Evolutionary conservation across 1,284 basidiomycete genomes (phyloP).

Genomic region (Cystobasidium sp.): DNA sequence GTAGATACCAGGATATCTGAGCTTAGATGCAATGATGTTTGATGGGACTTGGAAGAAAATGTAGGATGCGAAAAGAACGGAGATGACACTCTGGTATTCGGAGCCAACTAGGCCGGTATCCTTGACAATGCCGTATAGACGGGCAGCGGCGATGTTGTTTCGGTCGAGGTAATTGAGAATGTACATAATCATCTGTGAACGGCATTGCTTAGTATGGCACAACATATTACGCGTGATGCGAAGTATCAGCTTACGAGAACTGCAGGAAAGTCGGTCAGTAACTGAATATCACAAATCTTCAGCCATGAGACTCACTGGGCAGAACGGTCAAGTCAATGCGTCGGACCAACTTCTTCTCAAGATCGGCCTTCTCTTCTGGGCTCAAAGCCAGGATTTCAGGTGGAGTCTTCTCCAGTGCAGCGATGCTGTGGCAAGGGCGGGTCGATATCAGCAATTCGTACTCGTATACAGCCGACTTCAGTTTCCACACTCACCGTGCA

Average conservation of each 20-base stretch:
- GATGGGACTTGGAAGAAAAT: constrained; percentile 46
- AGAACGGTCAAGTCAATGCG: constrained; percentile 55
- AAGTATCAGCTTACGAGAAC: background rate
- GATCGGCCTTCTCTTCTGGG: constrained; percentile 44
- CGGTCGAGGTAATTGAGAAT: constrained; percentile 54
- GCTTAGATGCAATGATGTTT: constrained; percentile 49
- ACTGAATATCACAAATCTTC: background rate
- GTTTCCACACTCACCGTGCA: background rate
- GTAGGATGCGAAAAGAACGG: constrained; percentile 29
- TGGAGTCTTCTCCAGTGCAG: constrained; percentile 9
- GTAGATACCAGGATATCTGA: constrained; percentile 47
- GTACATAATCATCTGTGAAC: constrained; percentile 48
- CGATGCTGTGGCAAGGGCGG: background rate
- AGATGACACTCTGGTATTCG: constrained; percentile 8
- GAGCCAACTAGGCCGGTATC: constrained; percentile 18
- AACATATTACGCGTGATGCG: too few species aligned
- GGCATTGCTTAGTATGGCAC: background rate
- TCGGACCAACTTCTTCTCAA: constrained; percentile 56
- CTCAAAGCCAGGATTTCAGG: constrained; percentile 29
- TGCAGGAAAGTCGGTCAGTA: background rate
- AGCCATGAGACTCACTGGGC: constrained; percentile 35
- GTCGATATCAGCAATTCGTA: background rate
- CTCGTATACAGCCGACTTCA: background rate
- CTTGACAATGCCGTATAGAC: constrained; percentile 34
- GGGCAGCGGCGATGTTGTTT: constrained; percentile 52